Evolutionary conservation across 1,284 basidiomycete genomes (phyloP), one percentile per base, ranked within the genome.

Genomic region (Tranzscheliella williamsii): DNA sequence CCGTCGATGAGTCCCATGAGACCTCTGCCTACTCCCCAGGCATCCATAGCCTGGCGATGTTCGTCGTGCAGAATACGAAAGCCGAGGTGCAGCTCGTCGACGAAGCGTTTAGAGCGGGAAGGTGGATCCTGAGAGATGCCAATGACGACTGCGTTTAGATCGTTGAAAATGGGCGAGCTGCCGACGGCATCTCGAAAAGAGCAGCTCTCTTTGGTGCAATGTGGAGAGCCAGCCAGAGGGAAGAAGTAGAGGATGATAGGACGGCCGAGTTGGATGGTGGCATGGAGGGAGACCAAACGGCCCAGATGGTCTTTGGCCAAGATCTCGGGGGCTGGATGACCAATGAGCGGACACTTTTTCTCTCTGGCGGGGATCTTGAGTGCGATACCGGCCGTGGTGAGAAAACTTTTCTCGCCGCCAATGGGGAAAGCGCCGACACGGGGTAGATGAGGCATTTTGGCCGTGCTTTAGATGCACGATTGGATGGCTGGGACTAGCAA

Each of bases 161-260:
- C 58, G 50, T 52, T 60, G 34, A 73, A 73, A 31, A 71, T 47
- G 13, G 70, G 69, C 17, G 66, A 67, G 5, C 42, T 40, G 11
- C 50, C 55, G 6, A 73, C 48, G 0, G 69, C 70, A 26, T 73
- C 70, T 4, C 70, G 50, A 36, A 73, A 70, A 3, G 62, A 58
- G 34, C 70, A 73, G 20, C 42, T 51, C 30, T 73, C 56, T 30
- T 55, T 51, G 8, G 62, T 72, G 41, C 68, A 72, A 24, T 71
- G 70, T 5, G 70, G 70, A 4, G 70, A 71, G 8, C 70, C 70
- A 13, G 70, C 68, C 4, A 73, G 58, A 7, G 70, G 70, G 46
- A 71, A 73, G 42, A 73, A 73, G 53, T 54, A 71, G 27, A 73
- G 57, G 13, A 69, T 43, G 34, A 73, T 70, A 5, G 69, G 70